A percentile compares a stretch with the other conserved stretches of the same genome.
phyloP scores from a whole-genome alignment of 257 asterid species.

The Verbena officinalis region DNA sequence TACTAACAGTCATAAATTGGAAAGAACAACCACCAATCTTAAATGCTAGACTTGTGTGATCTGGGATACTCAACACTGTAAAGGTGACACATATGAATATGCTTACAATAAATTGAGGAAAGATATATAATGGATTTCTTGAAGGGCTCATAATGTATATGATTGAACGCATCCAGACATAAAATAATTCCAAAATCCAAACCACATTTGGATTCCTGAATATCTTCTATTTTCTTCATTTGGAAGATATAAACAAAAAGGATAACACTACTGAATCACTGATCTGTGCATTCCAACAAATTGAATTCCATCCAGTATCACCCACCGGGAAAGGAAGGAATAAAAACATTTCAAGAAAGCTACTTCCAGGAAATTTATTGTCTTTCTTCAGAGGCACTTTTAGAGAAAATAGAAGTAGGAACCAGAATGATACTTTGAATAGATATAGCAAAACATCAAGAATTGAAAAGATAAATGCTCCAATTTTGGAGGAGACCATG shows the following conservation, averaged over 20 bases:
- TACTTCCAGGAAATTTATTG: neutral
- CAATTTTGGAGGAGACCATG: neutral
- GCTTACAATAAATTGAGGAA: too few relatives aligned
- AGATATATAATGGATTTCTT: too few relatives aligned
- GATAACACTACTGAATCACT: neutral
- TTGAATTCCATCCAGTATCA: neutral
- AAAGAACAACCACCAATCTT: neutral
- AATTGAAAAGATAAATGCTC: too few relatives aligned
- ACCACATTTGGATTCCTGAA: neutral
- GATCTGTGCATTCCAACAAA: neutral
- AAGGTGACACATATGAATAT: neutral
- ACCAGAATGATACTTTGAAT: neutral
- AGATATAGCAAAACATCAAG: neutral
- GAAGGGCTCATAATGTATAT: too few relatives aligned
- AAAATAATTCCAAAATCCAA: neutral
- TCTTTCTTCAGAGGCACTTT: neutral
- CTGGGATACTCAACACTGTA: neutral
- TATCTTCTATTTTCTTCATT: neutral
- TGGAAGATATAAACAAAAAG: neutral
- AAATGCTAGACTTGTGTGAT: neutral
- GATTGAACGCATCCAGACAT: neutral
- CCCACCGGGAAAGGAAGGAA: slow-evolving; percentile 1
- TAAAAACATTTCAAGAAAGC: neutral
- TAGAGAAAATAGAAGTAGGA: neutral
- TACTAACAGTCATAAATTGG: neutral